Base-by-base conservation (phyloP, 78 protist species). In the Chrysochromulina parva region DNA sequence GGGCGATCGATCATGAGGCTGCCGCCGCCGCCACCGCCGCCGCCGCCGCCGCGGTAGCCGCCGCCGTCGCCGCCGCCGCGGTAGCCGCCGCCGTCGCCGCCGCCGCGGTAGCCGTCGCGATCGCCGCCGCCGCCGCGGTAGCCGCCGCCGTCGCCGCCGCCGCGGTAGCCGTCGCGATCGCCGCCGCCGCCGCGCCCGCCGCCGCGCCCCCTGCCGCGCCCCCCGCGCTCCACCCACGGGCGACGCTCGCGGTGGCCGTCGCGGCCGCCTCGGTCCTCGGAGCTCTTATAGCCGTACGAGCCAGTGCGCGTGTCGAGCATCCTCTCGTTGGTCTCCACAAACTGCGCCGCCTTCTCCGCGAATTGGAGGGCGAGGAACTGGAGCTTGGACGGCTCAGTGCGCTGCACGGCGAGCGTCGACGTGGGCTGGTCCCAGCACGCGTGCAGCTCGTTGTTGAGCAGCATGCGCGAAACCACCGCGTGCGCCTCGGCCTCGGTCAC, bases 381-480 rank as follows among this genome's bases (percentile, higher is more conserved):
- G n/a, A 96, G 93, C 67, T 87, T 58, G 69, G 95, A 84, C 48
- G 93, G 96, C 87, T 95, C 97, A 14, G 91, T 90, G 78, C 93
- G 96, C 55, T 96, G 93, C 88, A 96, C 52, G 38, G 94, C 90
- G 84, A 97, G 55, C 53, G 94, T 58, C 60, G 50, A 91, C 4
- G 95, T 93, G 7, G 96, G 93, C 90, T 94, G 96, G 87, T 97
- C 97, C 94, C 90, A 90, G 6, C 88, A 71, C 26, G 96, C 98
- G 60, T 91, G 85, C 76, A 94, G 93, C 58, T 50, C 66, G 80
- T 86, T 93, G 58, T 38, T 58, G 93, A 87, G 65, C 90, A 97
- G 90, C 91, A 93, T 94, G 22, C 11, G 6, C 57, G 92, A 69
- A 80, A 96, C 93, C 53, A 96, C 67, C 26, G 91, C 81, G 90